Base-by-base conservation (phyloP, 2,329 filamentous ascomycete genomes). In the Didymella pinodella region DNA sequence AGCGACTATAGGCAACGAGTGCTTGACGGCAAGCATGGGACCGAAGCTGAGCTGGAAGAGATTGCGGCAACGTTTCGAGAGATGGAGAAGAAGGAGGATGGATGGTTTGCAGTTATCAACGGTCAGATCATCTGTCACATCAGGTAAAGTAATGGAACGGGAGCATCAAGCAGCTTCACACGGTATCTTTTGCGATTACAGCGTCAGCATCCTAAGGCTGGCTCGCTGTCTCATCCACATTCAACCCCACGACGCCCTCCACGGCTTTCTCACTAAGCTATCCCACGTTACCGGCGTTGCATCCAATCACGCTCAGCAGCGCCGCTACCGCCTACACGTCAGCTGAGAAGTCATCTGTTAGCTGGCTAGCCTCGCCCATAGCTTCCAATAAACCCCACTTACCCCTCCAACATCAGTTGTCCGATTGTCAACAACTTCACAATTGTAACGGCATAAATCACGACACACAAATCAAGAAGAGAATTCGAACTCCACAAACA, bases 71-170 rank as follows among this genome's bases (percentile, higher is more conserved):
- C 71, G 8, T 81, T 76, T 72, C 71, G 74, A 43, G 72, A 76
- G 36, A 79, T 80, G 74, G 75, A 76, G 47, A 69, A 69, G 62
- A 73, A 74, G 20, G 78, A 81, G 29, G 79, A 81, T 57, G 80
- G 75, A 3, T 78, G 73, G 70, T 78, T 78, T 58, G 75, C 73
- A 1, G 71, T 77, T 18, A 72, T 80, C 65, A 75, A 81, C 66
- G 80, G 79, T 2, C 76, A 82, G 63, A 65, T 81, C 20, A 73
- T 77, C 34, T 75, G 72, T 55, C 72, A 70, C 55, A 68, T 74
- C 36, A 62, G 61, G 49, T 65, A 62, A 57, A 51, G 16, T 8
- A n/a, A 36, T n/a, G 7, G 16, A 36, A n/a, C n/a, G 16, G 6
- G 16, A 36, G 16, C 16, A 36, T 6, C 6, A 29, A 4, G 16